Evolutionary conservation across 2,329 filamentous ascomycete species (phyloP).

Genomic region (Karstenula rhodostoma): DNA sequence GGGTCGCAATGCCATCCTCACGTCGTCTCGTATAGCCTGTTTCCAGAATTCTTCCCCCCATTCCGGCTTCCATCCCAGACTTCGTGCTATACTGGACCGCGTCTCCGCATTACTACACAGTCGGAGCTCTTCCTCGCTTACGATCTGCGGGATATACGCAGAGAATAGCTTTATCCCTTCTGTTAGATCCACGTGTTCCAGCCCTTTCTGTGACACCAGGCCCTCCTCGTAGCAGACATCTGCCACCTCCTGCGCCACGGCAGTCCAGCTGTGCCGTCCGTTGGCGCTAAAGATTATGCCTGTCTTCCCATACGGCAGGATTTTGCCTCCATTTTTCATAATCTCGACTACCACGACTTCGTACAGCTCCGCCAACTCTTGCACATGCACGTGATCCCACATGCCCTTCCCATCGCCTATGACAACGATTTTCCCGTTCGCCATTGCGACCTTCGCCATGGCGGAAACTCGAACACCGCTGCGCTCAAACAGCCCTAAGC

Average conservation of each 20-base stretch:
- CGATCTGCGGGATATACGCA: background rate
- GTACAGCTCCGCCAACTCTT: slow-evolving; percentile 18
- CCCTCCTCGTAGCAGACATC: slow-evolving; percentile 10
- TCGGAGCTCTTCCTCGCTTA: slow-evolving; percentile 7
- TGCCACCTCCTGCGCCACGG: slow-evolving; percentile 14
- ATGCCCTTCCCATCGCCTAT: slow-evolving; percentile 9
- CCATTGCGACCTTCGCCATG: background rate
- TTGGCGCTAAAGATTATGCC: slow-evolving; percentile 17
- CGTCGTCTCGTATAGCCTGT: slow-evolving; percentile 10
- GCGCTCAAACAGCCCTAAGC: slow-evolving; percentile 54
- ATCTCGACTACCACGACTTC: slow-evolving; percentile 8
- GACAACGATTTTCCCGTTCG: slow-evolving; percentile 2
- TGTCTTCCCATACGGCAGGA: slow-evolving; percentile 9
- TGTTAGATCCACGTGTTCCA: slow-evolving; percentile 9
- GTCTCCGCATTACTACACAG: slow-evolving; percentile 12
- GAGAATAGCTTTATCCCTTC: slow-evolving; percentile 10
- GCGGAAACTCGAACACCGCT: background rate
- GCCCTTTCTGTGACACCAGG: background rate
- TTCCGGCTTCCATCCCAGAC: slow-evolving; percentile 14
- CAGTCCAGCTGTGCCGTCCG: slow-evolving; percentile 13
- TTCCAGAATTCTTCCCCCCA: slow-evolving; percentile 11
- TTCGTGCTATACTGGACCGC: slow-evolving; percentile 8
- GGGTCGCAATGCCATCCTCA: background rate
- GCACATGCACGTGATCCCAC: slow-evolving; percentile 16
- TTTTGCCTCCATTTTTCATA: slow-evolving; percentile 6